phyloP scores from a whole-genome alignment of 352 stramenopile genomes.

The Nothophytophthora sp. region DNA sequence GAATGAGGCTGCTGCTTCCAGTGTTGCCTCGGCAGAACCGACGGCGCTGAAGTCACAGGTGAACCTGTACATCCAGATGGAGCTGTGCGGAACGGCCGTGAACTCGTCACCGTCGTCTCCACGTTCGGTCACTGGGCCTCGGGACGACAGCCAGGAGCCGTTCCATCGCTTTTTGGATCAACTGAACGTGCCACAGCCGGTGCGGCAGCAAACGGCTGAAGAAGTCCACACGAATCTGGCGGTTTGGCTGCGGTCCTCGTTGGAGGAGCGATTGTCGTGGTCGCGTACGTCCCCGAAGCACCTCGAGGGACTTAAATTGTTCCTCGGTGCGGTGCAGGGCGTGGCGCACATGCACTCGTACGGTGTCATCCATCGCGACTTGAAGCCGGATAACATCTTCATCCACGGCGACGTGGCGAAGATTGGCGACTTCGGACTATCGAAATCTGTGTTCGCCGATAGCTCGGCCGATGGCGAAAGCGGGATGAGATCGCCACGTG shows the following conservation, averaged over 20 bases:
- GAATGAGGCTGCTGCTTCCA: constrained; percentile 5
- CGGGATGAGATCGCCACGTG: constrained; percentile 11
- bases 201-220: constrained; percentile 21
- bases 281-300: constrained; percentile 45
- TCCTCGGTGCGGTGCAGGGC: constrained; percentile 62
- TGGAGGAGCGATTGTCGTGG: constrained; percentile 47
- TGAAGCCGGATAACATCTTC: constrained; percentile 80
- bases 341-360: constrained; percentile 78
- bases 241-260: constrained; percentile 69
- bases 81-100: constrained; percentile 46
- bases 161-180: constrained; percentile 50
- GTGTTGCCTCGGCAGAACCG: constrained; percentile 8
- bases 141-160: constrained; percentile 36
- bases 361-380: constrained; percentile 72
- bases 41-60: constrained; percentile 39
- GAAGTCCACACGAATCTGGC: constrained; percentile 62
- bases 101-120: constrained; percentile 19
- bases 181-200: constrained; percentile 30
- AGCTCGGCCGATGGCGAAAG: constrained; percentile 12
- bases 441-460: constrained; percentile 56
- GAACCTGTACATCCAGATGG: constrained; percentile 84
- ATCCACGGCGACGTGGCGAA: constrained; percentile 65
- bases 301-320: constrained; percentile 60
- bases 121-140: constrained; percentile 6
- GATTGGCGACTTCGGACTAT: constrained; percentile 71